phyloP scores from a whole-genome alignment of 805 yeast species.

The Myxozyma monticola region DNA sequence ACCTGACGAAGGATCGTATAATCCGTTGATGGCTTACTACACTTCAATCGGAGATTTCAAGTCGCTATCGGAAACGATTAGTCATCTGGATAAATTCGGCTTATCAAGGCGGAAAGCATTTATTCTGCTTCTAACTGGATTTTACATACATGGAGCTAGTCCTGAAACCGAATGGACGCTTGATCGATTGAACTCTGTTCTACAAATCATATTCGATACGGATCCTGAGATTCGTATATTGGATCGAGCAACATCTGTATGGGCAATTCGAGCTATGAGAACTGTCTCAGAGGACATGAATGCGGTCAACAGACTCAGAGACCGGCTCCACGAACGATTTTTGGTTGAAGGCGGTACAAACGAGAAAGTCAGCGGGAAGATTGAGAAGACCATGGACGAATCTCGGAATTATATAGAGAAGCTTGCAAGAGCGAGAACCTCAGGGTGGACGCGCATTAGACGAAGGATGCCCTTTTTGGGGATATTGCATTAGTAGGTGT shows the following conservation, averaged over 20 bases:
- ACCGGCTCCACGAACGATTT: slow-evolving; percentile 3
- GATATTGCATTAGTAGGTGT: too few relatives aligned
- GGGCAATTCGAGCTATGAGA: slow-evolving; percentile 18
- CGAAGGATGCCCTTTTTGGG: too few relatives aligned
- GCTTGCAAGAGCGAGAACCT: too few relatives aligned
- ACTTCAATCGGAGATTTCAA: slow-evolving; percentile 29
- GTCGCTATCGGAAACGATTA: slow-evolving; percentile 23
- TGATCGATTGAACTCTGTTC: slow-evolving; percentile 16
- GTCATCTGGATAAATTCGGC: slow-evolving; percentile 27
- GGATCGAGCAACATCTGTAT: slow-evolving; percentile 8
- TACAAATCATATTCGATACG: slow-evolving; percentile 14
- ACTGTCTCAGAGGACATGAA: slow-evolving; percentile 1
- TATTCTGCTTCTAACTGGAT: slow-evolving; percentile 21
- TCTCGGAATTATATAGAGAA: too few relatives aligned
- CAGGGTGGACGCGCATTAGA: too few relatives aligned
- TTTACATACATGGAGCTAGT: slow-evolving; percentile 13
- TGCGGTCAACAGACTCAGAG: not conserved
- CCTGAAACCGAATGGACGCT: slow-evolving; percentile 18
- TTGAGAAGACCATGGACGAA: too few relatives aligned
- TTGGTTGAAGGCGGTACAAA: not conserved
- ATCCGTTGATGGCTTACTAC: slow-evolving; percentile 32
- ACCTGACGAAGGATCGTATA: slow-evolving; percentile 30
- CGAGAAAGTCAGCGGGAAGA: slow-evolving; percentile 3
- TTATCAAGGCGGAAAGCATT: slow-evolving; percentile 15
- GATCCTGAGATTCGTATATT: not conserved